Evolutionary conservation across 192 early-diverging fungal species (phyloP).

Genomic region (Coemansia sp.): DNA sequence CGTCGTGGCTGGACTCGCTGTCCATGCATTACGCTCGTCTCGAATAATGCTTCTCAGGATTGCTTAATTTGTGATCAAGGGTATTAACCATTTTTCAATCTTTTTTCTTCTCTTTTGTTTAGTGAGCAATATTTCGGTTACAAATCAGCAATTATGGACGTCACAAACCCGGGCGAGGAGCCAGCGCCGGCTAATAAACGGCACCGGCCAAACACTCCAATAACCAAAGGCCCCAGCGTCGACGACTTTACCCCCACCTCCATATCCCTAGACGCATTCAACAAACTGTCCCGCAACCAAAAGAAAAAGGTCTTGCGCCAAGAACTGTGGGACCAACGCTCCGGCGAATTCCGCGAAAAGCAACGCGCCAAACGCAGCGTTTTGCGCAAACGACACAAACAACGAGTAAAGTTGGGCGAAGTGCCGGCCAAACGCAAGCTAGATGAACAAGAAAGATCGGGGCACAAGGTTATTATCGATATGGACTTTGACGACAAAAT

Average conservation of each 20-base stretch:
- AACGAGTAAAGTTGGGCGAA: constrained; percentile 43
- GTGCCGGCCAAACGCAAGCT: constrained; percentile 47
- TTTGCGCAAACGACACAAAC: constrained; percentile 52
- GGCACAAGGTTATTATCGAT: constrained; percentile 71
- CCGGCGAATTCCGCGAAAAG: constrained; percentile 51
- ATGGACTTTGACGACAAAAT: constrained; percentile 78
- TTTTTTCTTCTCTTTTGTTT: too few relatives aligned
- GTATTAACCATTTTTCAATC: too few relatives aligned
- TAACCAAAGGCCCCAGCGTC: constrained; percentile 20
- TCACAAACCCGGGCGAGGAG: too few relatives aligned
- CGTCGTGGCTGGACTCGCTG: constrained; percentile 56
- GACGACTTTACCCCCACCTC: constrained; percentile 29
- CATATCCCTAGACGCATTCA: constrained; percentile 45
- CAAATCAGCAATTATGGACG: too few relatives aligned
- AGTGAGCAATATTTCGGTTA: too few relatives aligned
- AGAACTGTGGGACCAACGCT: constrained; percentile 55
- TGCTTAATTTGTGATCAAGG: too few relatives aligned
- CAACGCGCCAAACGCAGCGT: constrained; percentile 51
- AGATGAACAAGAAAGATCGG: constrained; percentile 53
- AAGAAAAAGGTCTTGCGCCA: constrained; percentile 70
- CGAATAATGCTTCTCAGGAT: background rate
- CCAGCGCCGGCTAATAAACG: background rate
- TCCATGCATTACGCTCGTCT: constrained; percentile 53
- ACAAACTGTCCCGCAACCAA: constrained; percentile 65
- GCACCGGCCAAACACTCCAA: background rate